Percentiles rank a stretch among this genome's conserved stretches.
phyloP scores from a whole-genome alignment of 169 alveolate genomes.

The Cryptosporidium canis region DNA sequence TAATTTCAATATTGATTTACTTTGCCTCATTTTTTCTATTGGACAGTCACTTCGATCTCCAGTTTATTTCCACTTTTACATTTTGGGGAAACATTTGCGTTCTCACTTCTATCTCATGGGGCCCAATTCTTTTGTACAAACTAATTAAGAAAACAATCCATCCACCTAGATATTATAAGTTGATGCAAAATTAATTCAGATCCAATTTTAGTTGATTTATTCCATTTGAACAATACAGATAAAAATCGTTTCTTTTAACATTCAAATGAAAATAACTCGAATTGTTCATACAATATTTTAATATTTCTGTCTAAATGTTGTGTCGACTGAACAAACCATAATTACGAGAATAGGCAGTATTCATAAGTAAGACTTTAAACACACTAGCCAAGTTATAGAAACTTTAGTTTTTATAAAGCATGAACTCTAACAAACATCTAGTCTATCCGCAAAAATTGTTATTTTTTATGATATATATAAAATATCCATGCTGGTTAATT shows the following conservation, averaged over 20 bases:
- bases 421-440: too few species aligned
- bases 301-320: too few species aligned
- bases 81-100: slow-evolving; percentile 89
- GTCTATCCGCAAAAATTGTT: too few species aligned
- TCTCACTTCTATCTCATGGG: slow-evolving; percentile 91
- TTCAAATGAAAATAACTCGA: too few species aligned
- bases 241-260: not conserved
- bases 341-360: too few species aligned
- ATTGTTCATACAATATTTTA: too few species aligned
- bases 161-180: slow-evolving; percentile 89
- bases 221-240: not conserved
- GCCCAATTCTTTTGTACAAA: slow-evolving; percentile 88
- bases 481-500: too few species aligned
- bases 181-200: slow-evolving; percentile 68
- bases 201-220: not conserved
- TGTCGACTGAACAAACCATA: too few species aligned
- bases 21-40: slow-evolving; percentile 87
- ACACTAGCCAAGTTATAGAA: too few species aligned
- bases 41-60: slow-evolving; percentile 89
- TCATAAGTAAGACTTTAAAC: too few species aligned
- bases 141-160: slow-evolving; percentile 82
- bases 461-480: too few species aligned
- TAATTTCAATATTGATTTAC: slow-evolving; percentile 1
- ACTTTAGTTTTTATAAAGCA: too few species aligned
- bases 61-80: slow-evolving; percentile 84